These are phyloP conservation scores for Desmodesmus armatus DNA, from an alignment of 139 green algal species.

Conservation along the genomic window DNA sequence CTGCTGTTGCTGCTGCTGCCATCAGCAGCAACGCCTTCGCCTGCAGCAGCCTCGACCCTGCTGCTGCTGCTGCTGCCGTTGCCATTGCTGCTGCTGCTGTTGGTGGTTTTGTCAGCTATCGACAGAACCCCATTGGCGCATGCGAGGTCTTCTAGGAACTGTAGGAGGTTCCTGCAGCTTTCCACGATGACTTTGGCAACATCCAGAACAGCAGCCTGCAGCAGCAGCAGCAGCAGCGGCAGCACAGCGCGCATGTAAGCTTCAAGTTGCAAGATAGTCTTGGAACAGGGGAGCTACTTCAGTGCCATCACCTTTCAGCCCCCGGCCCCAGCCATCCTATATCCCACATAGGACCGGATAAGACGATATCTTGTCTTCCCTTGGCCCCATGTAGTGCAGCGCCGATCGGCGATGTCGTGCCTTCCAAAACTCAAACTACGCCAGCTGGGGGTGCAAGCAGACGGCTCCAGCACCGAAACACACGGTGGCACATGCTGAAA, in stretches of 20 bases:
- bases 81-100: no score
- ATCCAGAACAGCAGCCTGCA: background rate
- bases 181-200: conserved; percentile 41
- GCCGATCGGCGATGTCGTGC: background rate
- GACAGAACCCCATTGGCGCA: no score
- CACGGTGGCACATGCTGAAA: no score
- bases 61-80: no score
- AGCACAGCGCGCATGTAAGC: background rate
- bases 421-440: background rate
- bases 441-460: no score
- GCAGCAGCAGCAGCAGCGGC: background rate
- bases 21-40: background rate
- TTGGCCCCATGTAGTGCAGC: background rate
- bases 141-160: no score
- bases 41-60: background rate
- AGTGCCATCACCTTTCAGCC: no score
- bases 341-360: no score
- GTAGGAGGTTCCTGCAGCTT: conserved; percentile 57
- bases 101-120: no score
- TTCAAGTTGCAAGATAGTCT: background rate
- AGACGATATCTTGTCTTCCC: conserved; percentile 48
- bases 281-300: conserved; percentile 51
- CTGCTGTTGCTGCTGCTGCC: conserved; percentile 48
- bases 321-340: no score
- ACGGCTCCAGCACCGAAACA: no score